These are phyloP conservation scores for Solanum dulcamara DNA, from an alignment of 257 asterid genomes.

Conservation along the genomic window DNA sequence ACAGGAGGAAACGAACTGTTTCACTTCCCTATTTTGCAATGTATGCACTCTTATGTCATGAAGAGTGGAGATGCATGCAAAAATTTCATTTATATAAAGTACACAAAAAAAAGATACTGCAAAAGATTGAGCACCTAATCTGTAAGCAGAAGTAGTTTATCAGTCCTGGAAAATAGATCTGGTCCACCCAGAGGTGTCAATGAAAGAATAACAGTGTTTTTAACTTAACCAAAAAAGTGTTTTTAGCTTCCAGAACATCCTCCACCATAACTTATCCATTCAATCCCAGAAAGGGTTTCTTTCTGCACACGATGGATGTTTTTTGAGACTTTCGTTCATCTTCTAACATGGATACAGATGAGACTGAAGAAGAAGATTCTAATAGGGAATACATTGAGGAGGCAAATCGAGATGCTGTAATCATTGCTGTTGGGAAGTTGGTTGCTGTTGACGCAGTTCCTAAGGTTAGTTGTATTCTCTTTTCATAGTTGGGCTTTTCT, in stretches of 20 bases:
- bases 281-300: background rate
- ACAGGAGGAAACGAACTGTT: background rate
- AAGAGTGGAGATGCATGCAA: background rate
- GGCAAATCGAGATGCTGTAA: slow-evolving; percentile 65
- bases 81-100: background rate
- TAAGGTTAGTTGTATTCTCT: slow-evolving; percentile 35
- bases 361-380: slow-evolving; percentile 66
- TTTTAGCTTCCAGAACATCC: background rate
- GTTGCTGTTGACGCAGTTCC: slow-evolving; percentile 69
- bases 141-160: background rate
- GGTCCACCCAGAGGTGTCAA: background rate
- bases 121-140: background rate
- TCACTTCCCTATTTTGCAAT: background rate
- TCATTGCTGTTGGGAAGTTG: slow-evolving; percentile 70
- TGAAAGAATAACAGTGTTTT: background rate
- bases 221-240: background rate
- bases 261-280: background rate
- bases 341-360: slow-evolving; percentile 36
- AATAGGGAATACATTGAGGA: slow-evolving; percentile 86
- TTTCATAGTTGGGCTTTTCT: background rate
- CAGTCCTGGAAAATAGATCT: background rate
- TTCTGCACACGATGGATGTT: background rate
- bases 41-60: background rate
- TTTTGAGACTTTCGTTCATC: slow-evolving; percentile 3
- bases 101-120: background rate